Evolutionary conservation across 306 rosid species (phyloP), one percentile per base, ranked within the genome.

Genomic region (Sechiopsis laciniata): DNA sequence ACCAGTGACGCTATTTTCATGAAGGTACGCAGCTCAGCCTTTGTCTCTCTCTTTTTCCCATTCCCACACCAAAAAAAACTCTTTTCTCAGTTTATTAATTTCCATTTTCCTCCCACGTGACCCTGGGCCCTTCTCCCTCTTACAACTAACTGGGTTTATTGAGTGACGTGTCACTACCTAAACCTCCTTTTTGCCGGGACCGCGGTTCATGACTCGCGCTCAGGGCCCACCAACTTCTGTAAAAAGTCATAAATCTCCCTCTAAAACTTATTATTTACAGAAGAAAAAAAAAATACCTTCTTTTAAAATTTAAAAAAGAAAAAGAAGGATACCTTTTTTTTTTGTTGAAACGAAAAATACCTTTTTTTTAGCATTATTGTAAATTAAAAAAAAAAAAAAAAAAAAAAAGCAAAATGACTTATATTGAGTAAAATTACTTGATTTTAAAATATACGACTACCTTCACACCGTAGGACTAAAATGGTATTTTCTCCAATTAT

Each of bases 1-100:
- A 52, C 64, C 2, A 94, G 76, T 1, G 96, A 93, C 67, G 94
- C 87, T 0, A 89, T 90, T 74, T 93, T 93, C 67, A 90, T 87
- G 96, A 93, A 93, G 96, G 96, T 90, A 3, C 4, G 78, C 6
- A 12, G 14, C 5, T n/a, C n/a, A n/a, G n/a, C n/a, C n/a, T n/a
- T 20, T 51, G 14, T 32, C 0, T 15, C 51, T 4, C 53, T 2
- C n/a, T 17, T 64, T 32, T 64, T 42, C 53, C 5, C 1, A 9
- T 59, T 3, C 5, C 3, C 6, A 55, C 0, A 2, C 3, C 3
- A 55, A 5, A 26, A 1, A 55, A 5, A 26, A 1, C 29, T 4
- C 24, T 3, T 3, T 57, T 20, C 2, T 7, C 0, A 10, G 4
- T 56, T 56, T 48, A 48, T 10, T 48, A n/a, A n/a, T n/a, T n/a